A percentile compares a stretch with the other conserved stretches of the same genome.
phyloP scores from a whole-genome alignment of 208 protist species.

The Naegleria fowleri region DNA sequence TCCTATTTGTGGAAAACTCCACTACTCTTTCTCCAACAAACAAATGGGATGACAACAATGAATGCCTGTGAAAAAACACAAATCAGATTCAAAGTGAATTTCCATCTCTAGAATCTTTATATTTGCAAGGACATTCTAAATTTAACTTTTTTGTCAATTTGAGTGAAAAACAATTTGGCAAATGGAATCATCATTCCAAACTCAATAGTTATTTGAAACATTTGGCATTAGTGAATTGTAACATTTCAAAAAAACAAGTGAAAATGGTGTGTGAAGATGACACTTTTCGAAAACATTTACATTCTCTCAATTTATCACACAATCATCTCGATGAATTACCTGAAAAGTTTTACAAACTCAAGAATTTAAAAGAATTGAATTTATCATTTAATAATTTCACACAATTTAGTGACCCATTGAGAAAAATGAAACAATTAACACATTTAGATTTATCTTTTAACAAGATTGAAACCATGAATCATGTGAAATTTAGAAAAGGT shows the following conservation, averaged over 20 bases:
- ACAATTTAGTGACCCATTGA: background rate
- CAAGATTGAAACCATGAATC: background rate
- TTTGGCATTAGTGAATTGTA: background rate
- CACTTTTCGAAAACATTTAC: background rate
- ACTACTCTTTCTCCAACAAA: too few species aligned
- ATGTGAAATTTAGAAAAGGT: background rate
- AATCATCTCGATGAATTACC: background rate
- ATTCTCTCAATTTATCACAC: background rate
- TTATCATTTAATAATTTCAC: background rate
- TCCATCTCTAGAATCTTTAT: background rate
- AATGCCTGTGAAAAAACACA: too few species aligned
- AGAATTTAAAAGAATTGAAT: background rate
- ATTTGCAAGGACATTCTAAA: background rate
- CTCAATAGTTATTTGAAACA: background rate
- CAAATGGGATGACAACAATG: too few species aligned
- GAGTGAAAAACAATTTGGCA: background rate
- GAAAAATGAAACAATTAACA: background rate
- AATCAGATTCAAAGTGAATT: background rate
- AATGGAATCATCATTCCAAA: background rate
- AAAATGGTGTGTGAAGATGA: background rate
- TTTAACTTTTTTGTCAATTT: background rate
- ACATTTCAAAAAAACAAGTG: background rate
- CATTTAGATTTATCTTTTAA: background rate
- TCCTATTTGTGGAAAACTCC: too few species aligned
- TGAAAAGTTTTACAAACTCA: background rate